Evolutionary conservation across 306 rosid genomes (phyloP).

Genomic region (Morella rubra): DNA sequence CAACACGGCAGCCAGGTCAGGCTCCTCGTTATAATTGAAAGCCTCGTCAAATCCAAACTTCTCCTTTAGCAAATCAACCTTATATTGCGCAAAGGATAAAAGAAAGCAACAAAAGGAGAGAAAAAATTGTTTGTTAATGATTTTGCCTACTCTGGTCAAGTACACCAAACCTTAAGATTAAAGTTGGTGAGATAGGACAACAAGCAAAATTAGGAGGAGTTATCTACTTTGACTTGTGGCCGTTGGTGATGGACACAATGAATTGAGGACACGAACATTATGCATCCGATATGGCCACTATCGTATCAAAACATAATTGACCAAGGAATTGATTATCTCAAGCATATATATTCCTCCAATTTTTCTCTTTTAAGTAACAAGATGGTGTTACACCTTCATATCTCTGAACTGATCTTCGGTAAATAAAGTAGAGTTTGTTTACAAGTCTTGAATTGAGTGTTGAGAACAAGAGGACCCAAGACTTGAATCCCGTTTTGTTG

Average conservation of each 20-base stretch:
- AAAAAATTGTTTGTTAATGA: too few relatives aligned
- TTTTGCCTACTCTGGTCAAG: too few relatives aligned
- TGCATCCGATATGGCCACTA: not conserved
- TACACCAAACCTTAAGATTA: too few relatives aligned
- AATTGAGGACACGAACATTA: not conserved
- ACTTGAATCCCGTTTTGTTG: not conserved
- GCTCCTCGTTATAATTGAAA: constrained; percentile 41
- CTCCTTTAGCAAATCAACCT: constrained; percentile 32
- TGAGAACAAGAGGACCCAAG: not conserved
- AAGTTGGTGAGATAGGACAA: too few relatives aligned
- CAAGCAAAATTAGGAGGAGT: too few relatives aligned
- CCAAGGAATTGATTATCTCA: not conserved
- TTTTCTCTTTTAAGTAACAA: not conserved
- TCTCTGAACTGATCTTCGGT: not conserved
- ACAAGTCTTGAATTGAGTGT: not conserved
- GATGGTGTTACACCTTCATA: not conserved
- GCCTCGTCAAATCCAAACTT: constrained; percentile 35
- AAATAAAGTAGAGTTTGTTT: not conserved
- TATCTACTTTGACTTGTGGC: too few relatives aligned
- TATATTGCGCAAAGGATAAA: too few relatives aligned
- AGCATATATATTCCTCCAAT: not conserved
- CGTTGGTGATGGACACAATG: not conserved
- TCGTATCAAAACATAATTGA: not conserved
- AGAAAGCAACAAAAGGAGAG: too few relatives aligned
- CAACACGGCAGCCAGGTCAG: constrained; percentile 33